Conservation (phyloP, 2,329 filamentous ascomycete genomes). For the Lasiodiplodia sp. region DNA sequence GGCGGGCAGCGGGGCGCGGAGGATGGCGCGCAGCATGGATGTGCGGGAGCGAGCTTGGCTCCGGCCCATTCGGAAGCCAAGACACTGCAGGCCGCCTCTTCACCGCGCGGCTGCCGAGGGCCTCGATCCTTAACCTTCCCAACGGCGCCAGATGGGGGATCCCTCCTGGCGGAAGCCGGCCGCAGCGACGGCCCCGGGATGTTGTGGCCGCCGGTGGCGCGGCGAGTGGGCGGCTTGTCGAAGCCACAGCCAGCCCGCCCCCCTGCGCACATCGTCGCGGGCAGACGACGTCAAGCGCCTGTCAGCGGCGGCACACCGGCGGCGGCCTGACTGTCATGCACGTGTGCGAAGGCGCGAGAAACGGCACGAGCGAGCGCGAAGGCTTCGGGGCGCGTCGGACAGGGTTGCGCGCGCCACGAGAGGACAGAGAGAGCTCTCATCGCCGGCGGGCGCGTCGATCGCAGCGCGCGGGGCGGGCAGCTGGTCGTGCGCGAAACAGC, state of each 20-base stretch:
- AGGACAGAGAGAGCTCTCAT: background rate
- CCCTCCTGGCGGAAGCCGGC: background rate
- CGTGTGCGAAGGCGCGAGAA: slow-evolving; percentile 13
- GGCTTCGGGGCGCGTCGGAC: slow-evolving; percentile 17
- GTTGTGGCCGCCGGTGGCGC: background rate
- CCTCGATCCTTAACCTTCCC: slow-evolving; percentile 2
- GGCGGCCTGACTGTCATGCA: slow-evolving; percentile 21
- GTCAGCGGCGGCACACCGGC: slow-evolving; percentile 24
- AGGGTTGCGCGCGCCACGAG: slow-evolving; percentile 24
- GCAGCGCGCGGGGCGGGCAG: slow-evolving; percentile 19
- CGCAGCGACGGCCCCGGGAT: slow-evolving; percentile 12
- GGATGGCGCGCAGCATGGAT: slow-evolving; percentile 13
- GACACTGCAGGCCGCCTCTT: background rate
- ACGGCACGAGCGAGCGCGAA: slow-evolving; percentile 21
- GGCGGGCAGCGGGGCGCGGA: slow-evolving; percentile 15
- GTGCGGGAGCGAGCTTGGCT: slow-evolving; percentile 15
- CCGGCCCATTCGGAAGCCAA: slow-evolving; percentile 10
- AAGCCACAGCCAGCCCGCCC: background rate
- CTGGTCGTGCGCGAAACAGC: slow-evolving; percentile 22
- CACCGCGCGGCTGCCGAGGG: slow-evolving; percentile 13
- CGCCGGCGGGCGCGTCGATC: slow-evolving; percentile 16
- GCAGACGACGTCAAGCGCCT: slow-evolving; percentile 28
- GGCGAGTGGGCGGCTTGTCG: background rate
- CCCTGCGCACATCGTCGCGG: slow-evolving; percentile 22
- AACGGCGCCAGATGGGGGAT: slow-evolving; percentile 5